Evolutionary conservation across 2,329 filamentous ascomycete species (phyloP), one percentile per base, ranked within the genome.

Genomic region (Dothideomycetes sp.): DNA sequence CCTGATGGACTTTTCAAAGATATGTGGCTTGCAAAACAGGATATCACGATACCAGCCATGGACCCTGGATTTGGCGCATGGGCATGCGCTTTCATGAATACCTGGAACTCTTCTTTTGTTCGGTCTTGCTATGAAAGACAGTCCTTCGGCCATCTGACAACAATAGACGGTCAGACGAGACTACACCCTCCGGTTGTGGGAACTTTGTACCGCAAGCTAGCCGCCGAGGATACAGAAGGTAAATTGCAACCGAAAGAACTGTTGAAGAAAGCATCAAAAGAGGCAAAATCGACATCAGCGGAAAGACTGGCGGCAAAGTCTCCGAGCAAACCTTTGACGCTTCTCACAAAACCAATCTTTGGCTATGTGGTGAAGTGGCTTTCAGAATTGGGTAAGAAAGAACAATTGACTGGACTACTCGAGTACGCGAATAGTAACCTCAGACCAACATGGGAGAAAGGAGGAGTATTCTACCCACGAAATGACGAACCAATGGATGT

Each of bases 71-170:
- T 48, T 33, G 53, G 53, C 2, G 57, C 57, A 17, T 60, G 54
- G 56, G 50, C 51, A 4, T 49, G 45, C 15, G 58, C 59, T 2
- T 64, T 59, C 46, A 62, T 64, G 57, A 54, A 47, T 33, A 22
- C 55, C n/a, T 64, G 60, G 61, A 63, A 62, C 43, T 55, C 53
- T 1, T 46, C 52, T 3, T 48, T 53, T n/a, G 55, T 62, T 3
- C 49, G 24, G 7, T 7, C 23, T 12, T 25, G 23, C 12, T 25
- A 25, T 25, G 23, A 25, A 7, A 7, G 12, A 12, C 23, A 25
- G 23, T 7, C 23, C 8, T 12, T 64, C 61, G 16, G 29, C 9
- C 15, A 8, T 15, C 31, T 65, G 8, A 17, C 29, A 7, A 32
- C 12, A 7, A 32, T 32, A n/a, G 29, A 32, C 15, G 23, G 23